A percentile compares a stretch with the other conserved stretches of the same genome.
phyloP scores from a whole-genome alignment of 805 yeast genomes.

The Yarrowia bubula region DNA sequence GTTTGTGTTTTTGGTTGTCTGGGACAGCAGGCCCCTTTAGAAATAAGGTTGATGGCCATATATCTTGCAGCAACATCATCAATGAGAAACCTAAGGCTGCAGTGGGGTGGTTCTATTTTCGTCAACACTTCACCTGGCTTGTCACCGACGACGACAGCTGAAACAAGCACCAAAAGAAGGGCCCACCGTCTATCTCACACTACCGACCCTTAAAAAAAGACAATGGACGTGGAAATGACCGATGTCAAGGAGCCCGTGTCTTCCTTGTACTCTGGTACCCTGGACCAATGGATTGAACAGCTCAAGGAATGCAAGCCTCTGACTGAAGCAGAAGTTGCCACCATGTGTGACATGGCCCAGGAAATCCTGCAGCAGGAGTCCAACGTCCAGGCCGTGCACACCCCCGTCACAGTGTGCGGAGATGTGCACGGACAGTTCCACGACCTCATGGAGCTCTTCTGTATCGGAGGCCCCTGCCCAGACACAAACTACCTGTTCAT shows the following conservation, averaged over 20 bases:
- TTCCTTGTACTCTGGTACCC: slow-evolving; percentile 46
- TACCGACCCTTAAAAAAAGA: background rate
- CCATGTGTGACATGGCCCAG: slow-evolving; percentile 83
- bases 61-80: slow-evolving; percentile 21
- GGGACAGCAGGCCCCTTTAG: background rate
- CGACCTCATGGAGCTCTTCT: slow-evolving; percentile 90
- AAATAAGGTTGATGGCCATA: slow-evolving; percentile 13
- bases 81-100: background rate
- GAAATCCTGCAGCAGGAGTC: slow-evolving; percentile 89
- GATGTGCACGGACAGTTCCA: slow-evolving; percentile 97
- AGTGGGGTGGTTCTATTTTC: slow-evolving; percentile 4
- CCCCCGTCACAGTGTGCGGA: slow-evolving; percentile 96
- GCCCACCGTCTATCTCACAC: background rate
- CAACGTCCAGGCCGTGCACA: slow-evolving; percentile 91
- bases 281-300: slow-evolving; percentile 88
- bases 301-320: slow-evolving; percentile 78
- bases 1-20: background rate
- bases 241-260: slow-evolving; percentile 20
- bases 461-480: slow-evolving; percentile 95
- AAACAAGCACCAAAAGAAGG: background rate
- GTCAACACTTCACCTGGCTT: background rate
- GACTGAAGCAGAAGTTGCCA: slow-evolving; percentile 73
- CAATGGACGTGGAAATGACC: slow-evolving; percentile 22
- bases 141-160: background rate
- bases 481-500: slow-evolving; percentile 86